Base-by-base conservation (phyloP, 768 basidiomycete species). In the Auriscalpium vulgare region DNA sequence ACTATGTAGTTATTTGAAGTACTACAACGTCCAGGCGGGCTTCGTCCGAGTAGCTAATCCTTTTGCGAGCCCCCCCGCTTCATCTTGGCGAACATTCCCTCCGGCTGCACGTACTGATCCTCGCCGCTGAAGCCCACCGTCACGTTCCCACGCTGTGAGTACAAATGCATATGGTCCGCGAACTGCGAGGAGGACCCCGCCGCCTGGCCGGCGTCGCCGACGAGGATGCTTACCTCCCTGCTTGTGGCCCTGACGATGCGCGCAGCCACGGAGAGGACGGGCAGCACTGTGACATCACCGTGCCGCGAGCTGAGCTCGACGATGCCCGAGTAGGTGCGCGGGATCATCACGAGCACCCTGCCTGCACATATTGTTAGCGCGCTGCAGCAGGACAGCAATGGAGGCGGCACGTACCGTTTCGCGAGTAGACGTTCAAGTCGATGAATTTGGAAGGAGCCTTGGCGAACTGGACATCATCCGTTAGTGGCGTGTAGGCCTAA, bases 121-220 rank as follows among this genome's bases (percentile, higher is more conserved):
- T 59, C 61, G 10, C 58, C 59, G 37, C 58, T 62, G 17, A 53
- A 62, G 14, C 61, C 61, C 14, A 62, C 38, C 53, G 54, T 47
- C 23, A 62, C 49, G 37, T 38, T 52, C 5, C 58, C 60, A 43
- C 19, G 55, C 29, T 58, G 59, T 21, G 55, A 54, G 36, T 16
- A 37, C 11, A 62, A 36, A 49, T 55, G 48, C 40, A 52, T 59
- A 16, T 35, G 48, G 46, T 62, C 60, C 5, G 51, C 55, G n/a
- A 19, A 46, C 34, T 14, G 40, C 51, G 38, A 9, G 21, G 51
- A 8, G 2, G 35, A 13, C 38, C 14, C 36, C 13, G 54, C 55
- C 37, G 57, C 50, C 44, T 52, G 43, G 2, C 58, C 38, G 10
- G 50, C 53, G 10, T 56, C 51, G 13, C 60, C 60, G 40, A 62